Conservation (phyloP, 1,139 yeast species). For the Yamadazyma dendronema region DNA sequence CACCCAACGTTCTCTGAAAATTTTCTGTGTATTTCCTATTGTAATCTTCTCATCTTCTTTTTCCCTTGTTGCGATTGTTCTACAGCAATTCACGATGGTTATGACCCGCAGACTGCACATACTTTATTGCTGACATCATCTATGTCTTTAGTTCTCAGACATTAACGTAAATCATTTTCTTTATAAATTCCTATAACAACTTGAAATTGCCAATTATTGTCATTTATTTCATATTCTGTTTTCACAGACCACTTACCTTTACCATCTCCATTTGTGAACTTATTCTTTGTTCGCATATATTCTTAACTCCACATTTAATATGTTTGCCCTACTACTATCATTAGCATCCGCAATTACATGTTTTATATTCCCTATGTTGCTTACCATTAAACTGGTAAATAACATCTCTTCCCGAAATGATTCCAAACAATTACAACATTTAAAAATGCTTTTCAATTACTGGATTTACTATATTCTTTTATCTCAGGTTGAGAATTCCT, state of each 20-base stretch:
- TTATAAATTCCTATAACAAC: too few relatives aligned
- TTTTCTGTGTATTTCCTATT: too few relatives aligned
- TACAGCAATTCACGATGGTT: background rate
- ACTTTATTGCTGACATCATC: background rate
- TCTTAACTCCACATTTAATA: background rate
- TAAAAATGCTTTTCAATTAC: slow-evolving; percentile 23
- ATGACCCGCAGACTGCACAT: background rate
- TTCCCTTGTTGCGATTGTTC: background rate
- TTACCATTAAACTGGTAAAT: slow-evolving; percentile 18
- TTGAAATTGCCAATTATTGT: too few relatives aligned
- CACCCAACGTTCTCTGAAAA: too few relatives aligned
- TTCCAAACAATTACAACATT: slow-evolving; percentile 10
- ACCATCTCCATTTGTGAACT: too few relatives aligned
- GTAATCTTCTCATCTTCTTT: too few relatives aligned
- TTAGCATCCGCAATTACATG: slow-evolving; percentile 6
- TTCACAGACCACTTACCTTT: too few relatives aligned
- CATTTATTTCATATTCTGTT: too few relatives aligned
- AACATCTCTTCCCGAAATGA: slow-evolving; percentile 6
- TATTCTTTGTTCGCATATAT: too few relatives aligned
- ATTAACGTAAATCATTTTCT: background rate
- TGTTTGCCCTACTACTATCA: slow-evolving; percentile 7
- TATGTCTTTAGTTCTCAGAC: too few relatives aligned
- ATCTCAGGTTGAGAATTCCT: slow-evolving; percentile 13
- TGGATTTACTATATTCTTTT: slow-evolving; percentile 26
- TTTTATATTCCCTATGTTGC: slow-evolving; percentile 16